phyloP scores from a whole-genome alignment of 768 basidiomycete species.

The Xerocomellus amylosporus region DNA sequence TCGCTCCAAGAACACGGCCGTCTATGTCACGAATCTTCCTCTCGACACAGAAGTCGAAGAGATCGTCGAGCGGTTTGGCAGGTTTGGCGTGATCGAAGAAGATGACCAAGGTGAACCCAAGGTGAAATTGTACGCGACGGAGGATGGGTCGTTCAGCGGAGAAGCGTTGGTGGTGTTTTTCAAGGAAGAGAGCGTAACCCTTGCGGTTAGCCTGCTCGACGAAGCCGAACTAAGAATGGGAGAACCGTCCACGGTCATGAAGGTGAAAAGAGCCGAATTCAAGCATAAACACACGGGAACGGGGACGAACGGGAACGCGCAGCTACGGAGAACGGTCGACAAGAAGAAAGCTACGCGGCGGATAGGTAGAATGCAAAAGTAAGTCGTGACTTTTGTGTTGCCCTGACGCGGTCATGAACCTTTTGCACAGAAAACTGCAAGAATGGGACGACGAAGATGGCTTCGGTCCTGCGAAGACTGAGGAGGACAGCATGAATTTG shows the following conservation, averaged over 20 bases:
- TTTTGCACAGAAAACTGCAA: constrained; percentile 65
- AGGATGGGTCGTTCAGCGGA: constrained; percentile 85
- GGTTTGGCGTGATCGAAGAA: constrained; percentile 90
- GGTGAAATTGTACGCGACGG: constrained; percentile 91
- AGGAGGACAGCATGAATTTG: constrained; percentile 46
- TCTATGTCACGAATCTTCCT: constrained; percentile 87
- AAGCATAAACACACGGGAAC: constrained; percentile 56
- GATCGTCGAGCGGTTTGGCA: constrained; percentile 82
- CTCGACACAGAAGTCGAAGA: constrained; percentile 70
- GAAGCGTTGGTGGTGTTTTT: constrained; percentile 96
- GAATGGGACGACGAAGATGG: constrained; percentile 97
- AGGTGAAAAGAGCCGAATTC: constrained; percentile 75
- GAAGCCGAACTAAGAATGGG: constrained; percentile 90
- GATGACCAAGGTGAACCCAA: constrained; percentile 90
- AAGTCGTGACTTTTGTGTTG: constrained; percentile 1
- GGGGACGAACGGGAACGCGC: constrained; percentile 39
- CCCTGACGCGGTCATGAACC: background rate
- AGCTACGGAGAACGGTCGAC: constrained; percentile 62
- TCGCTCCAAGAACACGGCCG: constrained; percentile 88
- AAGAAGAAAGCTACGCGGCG: constrained; percentile 75
- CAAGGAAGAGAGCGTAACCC: constrained; percentile 90
- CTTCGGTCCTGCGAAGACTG: constrained; percentile 69
- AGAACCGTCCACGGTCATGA: constrained; percentile 69
- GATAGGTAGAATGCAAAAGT: constrained; percentile 89
- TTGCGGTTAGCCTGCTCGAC: constrained; percentile 84